phyloP scores from a whole-genome alignment of 768 basidiomycete species.

The Hebeloma cylindrosporum region DNA sequence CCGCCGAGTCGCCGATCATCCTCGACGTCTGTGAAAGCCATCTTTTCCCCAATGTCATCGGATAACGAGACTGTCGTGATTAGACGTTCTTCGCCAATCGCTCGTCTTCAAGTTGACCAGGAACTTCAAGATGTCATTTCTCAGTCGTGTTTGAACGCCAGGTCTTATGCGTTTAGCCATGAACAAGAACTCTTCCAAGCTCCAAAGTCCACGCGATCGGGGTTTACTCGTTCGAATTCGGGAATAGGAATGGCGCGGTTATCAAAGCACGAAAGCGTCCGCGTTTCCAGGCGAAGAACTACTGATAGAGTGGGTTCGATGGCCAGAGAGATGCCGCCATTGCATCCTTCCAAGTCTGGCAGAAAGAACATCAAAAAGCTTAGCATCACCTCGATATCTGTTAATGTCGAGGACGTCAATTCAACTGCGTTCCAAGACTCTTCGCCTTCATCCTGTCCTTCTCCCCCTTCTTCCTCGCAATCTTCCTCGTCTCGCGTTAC shows the following conservation, averaged over 20 bases:
- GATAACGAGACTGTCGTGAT: constrained; percentile 64
- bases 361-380: constrained; percentile 36
- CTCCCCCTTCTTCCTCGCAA: constrained; percentile 44
- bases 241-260: constrained; percentile 63
- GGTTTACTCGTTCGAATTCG: constrained; percentile 56
- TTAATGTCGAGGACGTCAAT: constrained; percentile 23
- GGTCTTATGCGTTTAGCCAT: constrained; percentile 61
- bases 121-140: constrained; percentile 82
- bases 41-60: constrained; percentile 51
- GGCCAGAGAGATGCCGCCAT: constrained; percentile 23
- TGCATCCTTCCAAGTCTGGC: constrained; percentile 21
- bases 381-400: constrained; percentile 34
- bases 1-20: constrained; percentile 59
- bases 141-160: constrained; percentile 63
- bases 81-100: constrained; percentile 62
- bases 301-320: constrained; percentile 36
- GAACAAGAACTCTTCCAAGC: constrained; percentile 54
- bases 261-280: constrained; percentile 68
- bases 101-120: constrained; percentile 72
- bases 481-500: constrained; percentile 21
- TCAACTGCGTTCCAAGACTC: constrained; percentile 10
- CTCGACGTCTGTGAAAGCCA: constrained; percentile 59
- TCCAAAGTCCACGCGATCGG: constrained; percentile 41
- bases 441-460: constrained; percentile 20
- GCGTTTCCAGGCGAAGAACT: constrained; percentile 60